phyloP scores from a whole-genome alignment of 192 early-diverging fungal genomes.

The Bifiguratus adelaidae region DNA sequence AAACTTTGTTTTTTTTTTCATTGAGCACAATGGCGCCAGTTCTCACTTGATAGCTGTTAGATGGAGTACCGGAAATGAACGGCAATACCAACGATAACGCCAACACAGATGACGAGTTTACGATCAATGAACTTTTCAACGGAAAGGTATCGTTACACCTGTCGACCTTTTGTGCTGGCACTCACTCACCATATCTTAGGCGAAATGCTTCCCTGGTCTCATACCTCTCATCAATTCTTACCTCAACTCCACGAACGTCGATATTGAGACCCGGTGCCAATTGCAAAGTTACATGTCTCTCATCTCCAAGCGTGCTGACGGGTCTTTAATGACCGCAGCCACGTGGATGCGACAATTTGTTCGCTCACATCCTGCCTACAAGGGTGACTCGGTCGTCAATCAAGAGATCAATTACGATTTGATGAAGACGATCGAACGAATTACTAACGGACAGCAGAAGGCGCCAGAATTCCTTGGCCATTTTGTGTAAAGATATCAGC shows the following conservation, averaged over 20 bases:
- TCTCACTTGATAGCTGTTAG: not conserved
- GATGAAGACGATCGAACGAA: conserved; percentile 43
- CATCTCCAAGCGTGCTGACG: conserved; percentile 71
- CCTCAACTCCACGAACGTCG: conserved; percentile 63
- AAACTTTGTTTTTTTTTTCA: not conserved
- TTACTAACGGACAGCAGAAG: conserved; percentile 36
- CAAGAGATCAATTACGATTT: conserved; percentile 83
- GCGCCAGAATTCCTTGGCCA: conserved; percentile 36
- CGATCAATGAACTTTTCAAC: conserved; percentile 89
- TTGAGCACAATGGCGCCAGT: not conserved
- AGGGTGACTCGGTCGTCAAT: conserved; percentile 80
- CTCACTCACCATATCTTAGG: conserved; percentile 14
- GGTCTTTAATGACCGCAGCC: conserved; percentile 76
- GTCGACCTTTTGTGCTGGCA: not conserved
- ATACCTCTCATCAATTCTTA: conserved; percentile 78
- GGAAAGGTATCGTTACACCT: conserved; percentile 38
- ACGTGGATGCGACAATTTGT: conserved; percentile 89
- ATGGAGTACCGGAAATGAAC: not conserved
- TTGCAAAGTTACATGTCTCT: conserved; percentile 71
- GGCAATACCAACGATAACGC: not conserved
- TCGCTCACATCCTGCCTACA: conserved; percentile 74
- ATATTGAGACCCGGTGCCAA: conserved; percentile 50
- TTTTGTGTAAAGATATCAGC: too few species aligned
- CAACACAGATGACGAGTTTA: conserved; percentile 44
- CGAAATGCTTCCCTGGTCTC: conserved; percentile 66